These are phyloP conservation scores for Fusarium cicatricum DNA, from an alignment of 2,329 filamentous ascomycete species.

Conservation along the genomic window DNA sequence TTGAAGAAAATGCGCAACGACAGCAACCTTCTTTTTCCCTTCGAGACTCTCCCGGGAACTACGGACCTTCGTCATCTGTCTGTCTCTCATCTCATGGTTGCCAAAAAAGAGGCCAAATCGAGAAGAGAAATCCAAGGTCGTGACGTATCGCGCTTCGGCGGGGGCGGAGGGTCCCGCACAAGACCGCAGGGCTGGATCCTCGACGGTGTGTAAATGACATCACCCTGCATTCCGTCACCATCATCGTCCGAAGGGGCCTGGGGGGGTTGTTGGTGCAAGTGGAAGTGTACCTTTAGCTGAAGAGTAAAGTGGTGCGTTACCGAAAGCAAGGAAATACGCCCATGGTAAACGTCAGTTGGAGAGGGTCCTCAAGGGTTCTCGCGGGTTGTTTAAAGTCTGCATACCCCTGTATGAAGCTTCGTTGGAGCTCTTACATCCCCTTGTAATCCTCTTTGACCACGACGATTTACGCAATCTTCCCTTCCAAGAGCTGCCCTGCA, in stretches of 20 bases:
- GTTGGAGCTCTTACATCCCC: slow-evolving; percentile 21
- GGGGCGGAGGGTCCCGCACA: slow-evolving; percentile 31
- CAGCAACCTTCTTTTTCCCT: not conserved
- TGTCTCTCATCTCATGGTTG: no score
- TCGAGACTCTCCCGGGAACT: slow-evolving; percentile 12
- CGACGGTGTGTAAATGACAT: slow-evolving; percentile 44
- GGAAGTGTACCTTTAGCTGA: slow-evolving; percentile 26
- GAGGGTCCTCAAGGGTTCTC: slow-evolving; percentile 3
- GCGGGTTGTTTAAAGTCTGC: slow-evolving; percentile 35
- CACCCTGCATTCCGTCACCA: slow-evolving; percentile 45
- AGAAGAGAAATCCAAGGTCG: not conserved
- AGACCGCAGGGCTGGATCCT: slow-evolving; percentile 24
- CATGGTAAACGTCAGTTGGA: slow-evolving; percentile 39
- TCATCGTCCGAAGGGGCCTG: slow-evolving; percentile 12
- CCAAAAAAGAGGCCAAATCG: no score
- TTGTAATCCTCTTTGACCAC: slow-evolving; percentile 17
- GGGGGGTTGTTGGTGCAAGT: slow-evolving; percentile 19
- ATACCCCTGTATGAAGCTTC: slow-evolving; percentile 31
- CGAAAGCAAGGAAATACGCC: slow-evolving; percentile 35
- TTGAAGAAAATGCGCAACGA: not conserved
- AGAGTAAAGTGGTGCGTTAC: slow-evolving; percentile 5
- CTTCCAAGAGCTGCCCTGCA: slow-evolving; percentile 15
- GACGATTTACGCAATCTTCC: slow-evolving; percentile 26
- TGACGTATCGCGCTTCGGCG: slow-evolving; percentile 28
- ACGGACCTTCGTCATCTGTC: slow-evolving; percentile 18